Evolutionary conservation across 129 eudicot species (phyloP).

Genomic region (Centrapalus pauciflorus): DNA sequence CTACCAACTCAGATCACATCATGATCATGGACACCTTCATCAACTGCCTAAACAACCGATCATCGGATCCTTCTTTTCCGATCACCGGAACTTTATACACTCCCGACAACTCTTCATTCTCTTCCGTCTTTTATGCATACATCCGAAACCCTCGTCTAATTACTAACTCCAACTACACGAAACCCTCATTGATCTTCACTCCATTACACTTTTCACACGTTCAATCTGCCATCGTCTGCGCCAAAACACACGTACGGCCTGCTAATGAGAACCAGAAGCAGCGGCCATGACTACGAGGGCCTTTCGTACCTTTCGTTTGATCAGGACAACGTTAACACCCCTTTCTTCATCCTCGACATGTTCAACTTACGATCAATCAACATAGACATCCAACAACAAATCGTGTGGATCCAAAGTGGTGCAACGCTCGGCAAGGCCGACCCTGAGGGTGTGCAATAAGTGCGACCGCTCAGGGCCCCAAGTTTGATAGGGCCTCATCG

Average conservation of each 20-base stretch:
- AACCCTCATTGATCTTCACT: conserved; percentile 7
- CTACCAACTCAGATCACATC: background rate
- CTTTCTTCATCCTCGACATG: conserved; percentile 21
- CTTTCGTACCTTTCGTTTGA: conserved; percentile 3
- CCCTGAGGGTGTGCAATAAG: too few species aligned
- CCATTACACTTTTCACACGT: conserved; percentile 8
- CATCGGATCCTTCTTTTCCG: conserved; percentile 3
- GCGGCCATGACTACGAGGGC: conserved; percentile 27
- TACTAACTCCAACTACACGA: background rate
- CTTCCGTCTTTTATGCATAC: conserved; percentile 2
- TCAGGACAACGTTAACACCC: background rate
- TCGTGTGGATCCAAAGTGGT: conserved; percentile 11
- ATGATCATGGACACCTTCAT: background rate
- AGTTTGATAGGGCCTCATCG: too few species aligned
- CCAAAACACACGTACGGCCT: background rate
- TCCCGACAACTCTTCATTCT: conserved; percentile 3
- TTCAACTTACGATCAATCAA: conserved; percentile 3
- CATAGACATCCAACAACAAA: conserved; percentile 4
- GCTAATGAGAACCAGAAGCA: conserved; percentile 17
- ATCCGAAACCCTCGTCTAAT: conserved; percentile 14
- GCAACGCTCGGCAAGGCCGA: too few species aligned
- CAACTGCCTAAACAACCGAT: background rate
- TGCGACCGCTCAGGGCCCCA: too few species aligned
- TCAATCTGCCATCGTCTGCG: conserved; percentile 8
- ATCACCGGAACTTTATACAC: background rate